Evolutionary conservation across 306 rosid species (phyloP).

Genomic region (Fragaria vesca): DNA sequence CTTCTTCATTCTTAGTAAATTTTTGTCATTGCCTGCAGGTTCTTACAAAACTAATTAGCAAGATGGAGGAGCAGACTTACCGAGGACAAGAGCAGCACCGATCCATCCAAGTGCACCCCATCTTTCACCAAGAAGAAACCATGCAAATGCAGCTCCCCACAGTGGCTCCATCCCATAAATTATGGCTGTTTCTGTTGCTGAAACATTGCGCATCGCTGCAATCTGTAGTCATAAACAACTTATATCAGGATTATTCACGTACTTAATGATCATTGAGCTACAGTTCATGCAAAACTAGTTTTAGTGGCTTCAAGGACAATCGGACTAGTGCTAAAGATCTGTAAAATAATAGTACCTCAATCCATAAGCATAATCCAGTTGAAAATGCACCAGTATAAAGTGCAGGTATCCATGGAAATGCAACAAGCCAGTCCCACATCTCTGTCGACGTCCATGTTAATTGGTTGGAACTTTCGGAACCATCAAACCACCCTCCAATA

Average conservation of each 20-base stretch:
- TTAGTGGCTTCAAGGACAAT: neutral
- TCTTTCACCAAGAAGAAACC: conserved; percentile 82
- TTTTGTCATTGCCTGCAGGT: neutral
- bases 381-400: conserved; percentile 69
- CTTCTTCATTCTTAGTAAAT: neutral
- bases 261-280: neutral
- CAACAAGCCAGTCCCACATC: conserved; percentile 48
- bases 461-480: conserved; percentile 26
- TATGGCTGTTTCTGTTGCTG: conserved; percentile 76
- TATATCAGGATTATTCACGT: neutral
- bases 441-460: conserved; percentile 53
- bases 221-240: conserved; percentile 34
- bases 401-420: conserved; percentile 79
- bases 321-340: neutral
- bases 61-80: conserved; percentile 21
- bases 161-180: conserved; percentile 77
- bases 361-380: conserved; percentile 66
- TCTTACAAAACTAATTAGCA: neutral
- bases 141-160: conserved; percentile 80
- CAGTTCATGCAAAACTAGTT: neutral
- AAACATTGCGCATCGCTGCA: conserved; percentile 70
- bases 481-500: conserved; percentile 47
- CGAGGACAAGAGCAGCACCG: conserved; percentile 67
- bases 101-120: conserved; percentile 69
- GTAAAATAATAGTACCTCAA: conserved; percentile 47